Percentiles rank a stretch among this genome's conserved stretches.
phyloP scores from a whole-genome alignment of 2,329 filamentous ascomycete species.

The Aspergillus fischeri region DNA sequence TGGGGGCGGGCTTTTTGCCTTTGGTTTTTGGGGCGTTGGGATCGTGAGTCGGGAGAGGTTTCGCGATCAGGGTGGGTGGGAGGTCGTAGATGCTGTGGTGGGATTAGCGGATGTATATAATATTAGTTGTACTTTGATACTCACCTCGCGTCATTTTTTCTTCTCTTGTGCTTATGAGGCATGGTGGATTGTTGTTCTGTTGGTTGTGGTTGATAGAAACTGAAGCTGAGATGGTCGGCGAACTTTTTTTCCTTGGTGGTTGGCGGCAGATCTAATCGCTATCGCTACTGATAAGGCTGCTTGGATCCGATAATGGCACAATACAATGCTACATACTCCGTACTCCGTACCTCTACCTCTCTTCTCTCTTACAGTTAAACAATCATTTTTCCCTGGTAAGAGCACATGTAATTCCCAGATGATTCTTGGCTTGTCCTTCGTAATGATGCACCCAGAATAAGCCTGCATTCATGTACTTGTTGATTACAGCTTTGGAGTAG shows the following conservation, averaged over 20 bases:
- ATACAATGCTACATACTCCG: neutral
- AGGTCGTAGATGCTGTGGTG: conserved; percentile 50
- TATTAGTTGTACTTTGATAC: conserved; percentile 1
- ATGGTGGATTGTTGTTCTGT: conserved; percentile 44
- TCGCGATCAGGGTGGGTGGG: conserved; percentile 57
- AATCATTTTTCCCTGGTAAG: no score
- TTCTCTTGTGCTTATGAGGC: conserved; percentile 82
- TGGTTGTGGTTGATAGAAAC: conserved; percentile 5
- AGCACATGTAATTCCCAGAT: no score
- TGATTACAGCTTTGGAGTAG: no score
- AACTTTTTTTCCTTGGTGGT: conserved; percentile 4
- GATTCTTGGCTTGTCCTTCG: no score
- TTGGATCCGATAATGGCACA: neutral
- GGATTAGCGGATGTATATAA: neutral
- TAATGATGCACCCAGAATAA: no score
- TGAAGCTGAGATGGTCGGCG: neutral
- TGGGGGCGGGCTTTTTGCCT: conserved; percentile 25
- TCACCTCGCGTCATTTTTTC: conserved; percentile 37
- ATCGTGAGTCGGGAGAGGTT: conserved; percentile 55
- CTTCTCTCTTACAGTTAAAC: no score
- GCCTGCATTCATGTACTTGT: no score
- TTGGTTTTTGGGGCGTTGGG: conserved; percentile 20
- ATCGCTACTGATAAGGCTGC: neutral
- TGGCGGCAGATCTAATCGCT: conserved; percentile 6
- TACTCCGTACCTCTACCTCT: no score